A percentile compares a stretch with the other conserved stretches of the same genome.
Evolutionary conservation across 1,139 yeast genomes (phyloP).

Genomic region (Saccharomyces hybrid): DNA sequence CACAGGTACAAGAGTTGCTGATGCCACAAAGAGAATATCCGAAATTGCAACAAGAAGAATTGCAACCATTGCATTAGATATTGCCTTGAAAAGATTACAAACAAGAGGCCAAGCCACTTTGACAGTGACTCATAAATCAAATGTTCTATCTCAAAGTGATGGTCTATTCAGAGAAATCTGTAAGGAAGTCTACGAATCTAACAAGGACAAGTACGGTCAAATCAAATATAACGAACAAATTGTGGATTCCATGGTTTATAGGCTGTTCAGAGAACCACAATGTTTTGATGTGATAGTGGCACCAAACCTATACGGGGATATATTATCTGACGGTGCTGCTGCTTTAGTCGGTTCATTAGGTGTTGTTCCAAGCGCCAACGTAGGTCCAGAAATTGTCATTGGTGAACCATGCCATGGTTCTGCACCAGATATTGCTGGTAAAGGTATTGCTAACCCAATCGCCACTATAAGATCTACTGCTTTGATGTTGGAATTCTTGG

Average conservation of each 20-base stretch:
- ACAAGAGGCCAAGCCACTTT: slow-evolving; percentile 66
- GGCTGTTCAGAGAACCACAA: slow-evolving; percentile 97
- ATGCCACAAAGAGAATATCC: slow-evolving; percentile 92
- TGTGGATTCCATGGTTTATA: slow-evolving; percentile 98
- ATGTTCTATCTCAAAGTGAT: slow-evolving; percentile 85
- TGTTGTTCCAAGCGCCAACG: slow-evolving; percentile 96
- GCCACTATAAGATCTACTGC: slow-evolving; percentile 98
- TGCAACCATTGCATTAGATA: slow-evolving; percentile 85
- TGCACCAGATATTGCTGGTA: slow-evolving; percentile 8
- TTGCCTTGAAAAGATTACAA: slow-evolving; percentile 84
- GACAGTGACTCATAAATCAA: slow-evolving; percentile 94
- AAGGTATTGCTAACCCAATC: slow-evolving; percentile 63
- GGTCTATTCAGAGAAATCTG: slow-evolving; percentile 94
- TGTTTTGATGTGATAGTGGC: slow-evolving; percentile 97
- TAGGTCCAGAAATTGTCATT: slow-evolving; percentile 90
- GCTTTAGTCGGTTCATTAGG: slow-evolving; percentile 97
- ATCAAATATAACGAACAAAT: slow-evolving; percentile 85
- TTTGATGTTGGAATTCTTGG: slow-evolving; percentile 94
- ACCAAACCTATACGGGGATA: slow-evolving; percentile 96
- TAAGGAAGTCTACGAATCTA: slow-evolving; percentile 64
- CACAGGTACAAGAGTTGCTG: slow-evolving; percentile 82
- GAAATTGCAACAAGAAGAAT: slow-evolving; percentile 81
- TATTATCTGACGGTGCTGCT: slow-evolving; percentile 97
- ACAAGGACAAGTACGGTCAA: slow-evolving; percentile 48
- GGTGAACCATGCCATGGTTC: slow-evolving; percentile 99